Conservation (phyloP, 768 basidiomycete species). For the Hericium rajendrae region DNA sequence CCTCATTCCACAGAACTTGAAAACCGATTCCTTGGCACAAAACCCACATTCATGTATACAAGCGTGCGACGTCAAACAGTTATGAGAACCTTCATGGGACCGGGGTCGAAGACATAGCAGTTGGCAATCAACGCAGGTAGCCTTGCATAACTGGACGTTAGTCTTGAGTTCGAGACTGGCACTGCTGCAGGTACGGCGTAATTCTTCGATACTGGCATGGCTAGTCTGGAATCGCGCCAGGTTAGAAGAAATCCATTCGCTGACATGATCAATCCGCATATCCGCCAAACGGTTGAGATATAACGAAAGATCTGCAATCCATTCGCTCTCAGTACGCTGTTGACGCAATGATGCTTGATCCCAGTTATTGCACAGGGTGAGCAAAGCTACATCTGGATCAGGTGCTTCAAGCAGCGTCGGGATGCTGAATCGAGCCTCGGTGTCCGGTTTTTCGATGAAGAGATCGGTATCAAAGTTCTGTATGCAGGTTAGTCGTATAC, state of each 20-base stretch:
- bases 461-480: constrained; percentile 47
- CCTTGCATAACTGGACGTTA: constrained; percentile 38
- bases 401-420: constrained; percentile 10
- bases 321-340: constrained; percentile 29
- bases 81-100: constrained; percentile 36
- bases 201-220: constrained; percentile 34
- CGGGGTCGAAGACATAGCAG: constrained; percentile 37
- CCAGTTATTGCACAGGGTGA: constrained; percentile 22
- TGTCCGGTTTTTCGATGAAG: constrained; percentile 29
- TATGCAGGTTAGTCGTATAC: no score
- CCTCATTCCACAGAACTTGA: constrained; percentile 36
- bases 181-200: constrained; percentile 37
- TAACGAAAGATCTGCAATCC: constrained; percentile 28
- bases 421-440: constrained; percentile 27
- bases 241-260: constrained; percentile 42
- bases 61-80: constrained; percentile 40
- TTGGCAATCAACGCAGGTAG: constrained; percentile 38
- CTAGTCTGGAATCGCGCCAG: constrained; percentile 34
- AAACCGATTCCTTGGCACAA: constrained; percentile 21
- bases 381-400: constrained; percentile 20
- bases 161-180: constrained; percentile 35
- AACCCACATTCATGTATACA: constrained; percentile 39
- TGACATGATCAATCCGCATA: constrained; percentile 36
- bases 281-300: constrained; percentile 33
- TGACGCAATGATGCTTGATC: constrained; percentile 22